Percentiles rank a stretch among this genome's conserved stretches.
phyloP scores from a whole-genome alignment of 129 eudicot species.

The Lactuca sativa region DNA sequence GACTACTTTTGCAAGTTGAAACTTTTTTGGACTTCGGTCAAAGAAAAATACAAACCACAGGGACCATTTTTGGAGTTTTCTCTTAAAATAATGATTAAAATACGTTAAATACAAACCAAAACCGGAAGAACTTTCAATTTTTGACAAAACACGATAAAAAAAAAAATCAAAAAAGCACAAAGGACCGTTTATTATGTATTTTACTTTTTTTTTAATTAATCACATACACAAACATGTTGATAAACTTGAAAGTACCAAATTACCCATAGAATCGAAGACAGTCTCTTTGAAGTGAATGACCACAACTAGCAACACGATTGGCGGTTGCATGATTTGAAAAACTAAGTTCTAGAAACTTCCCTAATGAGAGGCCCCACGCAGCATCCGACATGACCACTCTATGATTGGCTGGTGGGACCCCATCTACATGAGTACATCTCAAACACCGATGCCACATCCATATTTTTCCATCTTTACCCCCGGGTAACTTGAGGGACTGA shows the following conservation, averaged over 20 bases:
- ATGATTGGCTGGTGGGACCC: conserved; percentile 81
- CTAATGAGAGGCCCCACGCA: conserved; percentile 99
- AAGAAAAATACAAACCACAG: no score
- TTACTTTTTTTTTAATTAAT: no score
- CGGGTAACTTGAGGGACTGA: conserved; percentile 64
- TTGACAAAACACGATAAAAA: no score
- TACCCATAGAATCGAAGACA: conserved; percentile 96
- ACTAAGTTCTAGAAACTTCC: conserved; percentile 96
- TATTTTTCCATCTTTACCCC: conserved; percentile 80
- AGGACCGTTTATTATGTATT: no score
- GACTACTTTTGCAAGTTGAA: no score
- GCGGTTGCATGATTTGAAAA: conserved; percentile 94
- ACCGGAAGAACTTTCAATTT: no score
- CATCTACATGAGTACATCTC: conserved; percentile 60
- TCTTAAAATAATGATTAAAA: no score
- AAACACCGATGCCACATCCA: conserved; percentile 99
- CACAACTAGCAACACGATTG: conserved; percentile 90
- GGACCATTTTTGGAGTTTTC: no score
- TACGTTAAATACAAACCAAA: no score
- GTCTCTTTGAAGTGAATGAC: conserved; percentile 95
- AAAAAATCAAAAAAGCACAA: no score
- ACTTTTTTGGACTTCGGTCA: no score
- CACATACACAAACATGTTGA: conserved; percentile 1
- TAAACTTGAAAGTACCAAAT: background rate
- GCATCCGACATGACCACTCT: conserved; percentile 93